These are phyloP conservation scores for Calonectria ilicicola DNA, from an alignment of 2,329 filamentous ascomycete genomes.

Conservation along the genomic window DNA sequence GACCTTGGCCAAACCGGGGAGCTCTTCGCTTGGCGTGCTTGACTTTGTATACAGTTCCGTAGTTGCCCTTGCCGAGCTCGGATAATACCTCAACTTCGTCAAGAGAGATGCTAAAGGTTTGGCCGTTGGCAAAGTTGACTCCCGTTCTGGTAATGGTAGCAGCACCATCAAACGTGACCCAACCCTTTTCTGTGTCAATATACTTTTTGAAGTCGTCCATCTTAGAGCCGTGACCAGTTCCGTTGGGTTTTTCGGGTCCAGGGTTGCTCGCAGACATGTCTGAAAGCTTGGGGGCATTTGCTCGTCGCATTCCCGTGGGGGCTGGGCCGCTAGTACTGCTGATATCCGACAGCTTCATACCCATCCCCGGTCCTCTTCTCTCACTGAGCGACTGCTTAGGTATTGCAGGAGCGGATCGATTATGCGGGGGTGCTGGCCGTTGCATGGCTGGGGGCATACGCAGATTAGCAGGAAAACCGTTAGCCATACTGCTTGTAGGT, in stretches of 20 bases:
- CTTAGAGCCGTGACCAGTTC: slow-evolving; percentile 58
- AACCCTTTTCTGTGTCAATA: slow-evolving; percentile 92
- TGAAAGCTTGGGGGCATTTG: slow-evolving; percentile 57
- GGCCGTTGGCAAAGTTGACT: slow-evolving; percentile 91
- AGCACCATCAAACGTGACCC: slow-evolving; percentile 91
- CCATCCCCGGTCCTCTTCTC: slow-evolving; percentile 60
- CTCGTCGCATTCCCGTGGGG: slow-evolving; percentile 41
- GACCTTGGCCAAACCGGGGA: slow-evolving; percentile 69
- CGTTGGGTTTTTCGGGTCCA: slow-evolving; percentile 46
- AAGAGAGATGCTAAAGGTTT: slow-evolving; percentile 91
- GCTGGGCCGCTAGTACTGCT: slow-evolving; percentile 32
- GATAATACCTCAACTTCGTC: slow-evolving; percentile 95
- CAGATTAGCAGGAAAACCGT: slow-evolving; percentile 58
- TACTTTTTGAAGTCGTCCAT: slow-evolving; percentile 78
- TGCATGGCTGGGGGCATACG: slow-evolving; percentile 55
- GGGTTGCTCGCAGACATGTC: slow-evolving; percentile 50
- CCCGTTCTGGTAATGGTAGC: slow-evolving; percentile 89
- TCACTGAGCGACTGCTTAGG: slow-evolving; percentile 73
- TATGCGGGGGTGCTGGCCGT: slow-evolving; percentile 63
- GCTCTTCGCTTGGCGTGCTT: slow-evolving; percentile 78
- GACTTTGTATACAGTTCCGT: slow-evolving; percentile 98
- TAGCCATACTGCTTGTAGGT: slow-evolving; percentile 50
- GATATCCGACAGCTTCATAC: slow-evolving; percentile 34
- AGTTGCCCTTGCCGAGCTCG: slow-evolving; percentile 97
- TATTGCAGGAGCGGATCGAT: slow-evolving; percentile 65